phyloP scores from a whole-genome alignment of 1,139 yeast species.

The Yamadazyma dushanensis region DNA sequence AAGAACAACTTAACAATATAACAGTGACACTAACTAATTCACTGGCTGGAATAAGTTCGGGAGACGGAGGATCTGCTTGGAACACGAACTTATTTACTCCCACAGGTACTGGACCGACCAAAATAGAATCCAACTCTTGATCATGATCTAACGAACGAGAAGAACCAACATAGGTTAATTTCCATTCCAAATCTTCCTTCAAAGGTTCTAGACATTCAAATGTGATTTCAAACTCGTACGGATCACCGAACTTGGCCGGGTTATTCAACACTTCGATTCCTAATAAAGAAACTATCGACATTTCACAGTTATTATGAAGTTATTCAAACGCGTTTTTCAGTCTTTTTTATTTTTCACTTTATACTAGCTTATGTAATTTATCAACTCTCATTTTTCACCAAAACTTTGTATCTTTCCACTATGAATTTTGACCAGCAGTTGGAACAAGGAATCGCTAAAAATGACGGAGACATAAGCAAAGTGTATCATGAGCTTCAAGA shows the following conservation, averaged over 20 bases:
- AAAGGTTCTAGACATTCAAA: constrained; percentile 94
- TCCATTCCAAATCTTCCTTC: constrained; percentile 95
- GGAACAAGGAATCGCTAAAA: constrained; percentile 11
- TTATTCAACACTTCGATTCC: constrained; percentile 92
- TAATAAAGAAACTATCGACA: constrained; percentile 92
- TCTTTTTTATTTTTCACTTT: too few relatives aligned
- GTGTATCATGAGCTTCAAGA: constrained; percentile 15
- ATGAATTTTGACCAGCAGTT: constrained; percentile 8
- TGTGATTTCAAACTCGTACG: constrained; percentile 95
- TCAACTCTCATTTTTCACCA: too few relatives aligned
- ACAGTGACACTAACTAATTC: constrained; percentile 96
- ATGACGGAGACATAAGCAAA: constrained; percentile 16
- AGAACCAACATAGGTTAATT: constrained; percentile 93
- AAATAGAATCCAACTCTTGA: constrained; percentile 90
- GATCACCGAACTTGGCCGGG: constrained; percentile 91
- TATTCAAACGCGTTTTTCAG: constrained; percentile 7
- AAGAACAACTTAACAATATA: constrained; percentile 85
- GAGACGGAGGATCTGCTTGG: constrained; percentile 95
- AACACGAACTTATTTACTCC: constrained; percentile 92
- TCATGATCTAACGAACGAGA: constrained; percentile 92
- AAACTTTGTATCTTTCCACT: too few relatives aligned
- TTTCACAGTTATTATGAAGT: too few relatives aligned
- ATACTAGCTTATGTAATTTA: too few relatives aligned
- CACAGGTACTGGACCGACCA: constrained; percentile 98
- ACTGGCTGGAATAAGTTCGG: constrained; percentile 92